Evolutionary conservation across 495 filamentous ascomycete species (phyloP), one percentile per base, ranked within the genome.

Genomic region (Annulohypoxylon nitens): DNA sequence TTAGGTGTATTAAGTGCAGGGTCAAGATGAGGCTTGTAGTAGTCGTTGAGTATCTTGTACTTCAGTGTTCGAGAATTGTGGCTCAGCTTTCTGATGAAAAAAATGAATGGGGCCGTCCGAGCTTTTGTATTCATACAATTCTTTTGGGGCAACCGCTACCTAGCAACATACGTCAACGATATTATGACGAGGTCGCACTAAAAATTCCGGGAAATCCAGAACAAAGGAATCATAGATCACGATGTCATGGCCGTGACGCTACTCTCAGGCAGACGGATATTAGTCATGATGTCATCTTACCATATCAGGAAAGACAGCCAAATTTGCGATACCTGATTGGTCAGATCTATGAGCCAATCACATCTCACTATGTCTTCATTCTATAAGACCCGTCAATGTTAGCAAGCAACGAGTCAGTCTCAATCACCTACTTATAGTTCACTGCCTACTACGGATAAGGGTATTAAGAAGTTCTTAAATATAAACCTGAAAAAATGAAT

Each of bases 241-340:
- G 63, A 71, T 71, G 39, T 10, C 5, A 25, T 41, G 18, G 1
- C 48, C n/a, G 65, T 74, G 71, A 69, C 65, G 71, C 71, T 47
- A 11, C 0, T 39, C 55, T 43, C 58, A 64, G 64, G 64, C 20
- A 39, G 39, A 33, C n/a, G 23, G 3, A 16, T 55, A 55, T 8
- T 51, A 25, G 55, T 69, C 71, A 62, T 74, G 71, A 74, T 66
- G 71, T 74, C 71, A 74, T 20, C 18, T 23, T 25, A 50, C 61
- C 37, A 6, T 26, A 41, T 69, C 53, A 37, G 60, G 58, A 67
- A 62, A 50, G 6, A 57, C 30, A 65, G 11, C 4, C 37, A 5
- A 7, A 47, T 45, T 11, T 25, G 18, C 3, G 54, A 18, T 0
- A 20, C 55, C 18, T 67, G 16, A 71, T 71, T 71, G 69, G 69